Evolutionary conservation across 805 yeast species (phyloP).

Genomic region (Candida maltosa): DNA sequence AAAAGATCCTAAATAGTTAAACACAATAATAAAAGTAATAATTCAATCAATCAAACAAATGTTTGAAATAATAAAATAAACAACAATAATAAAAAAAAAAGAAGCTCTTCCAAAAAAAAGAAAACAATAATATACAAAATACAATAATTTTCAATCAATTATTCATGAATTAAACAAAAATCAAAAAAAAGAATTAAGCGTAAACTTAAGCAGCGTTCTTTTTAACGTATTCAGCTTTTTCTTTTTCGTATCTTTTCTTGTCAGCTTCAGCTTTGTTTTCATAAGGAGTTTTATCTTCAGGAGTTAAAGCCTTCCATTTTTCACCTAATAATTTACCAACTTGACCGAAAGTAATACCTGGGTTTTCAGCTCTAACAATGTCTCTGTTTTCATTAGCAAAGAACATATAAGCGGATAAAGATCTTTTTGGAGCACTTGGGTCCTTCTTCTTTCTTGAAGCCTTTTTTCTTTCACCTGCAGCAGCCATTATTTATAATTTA

Average conservation of each 20-base stretch:
- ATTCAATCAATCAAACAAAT: too few relatives aligned
- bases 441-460: slow-evolving; percentile 55
- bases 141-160: not conserved
- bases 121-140: not conserved
- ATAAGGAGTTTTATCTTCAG: slow-evolving; percentile 84
- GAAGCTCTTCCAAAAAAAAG: not conserved
- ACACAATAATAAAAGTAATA: too few relatives aligned
- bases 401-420: slow-evolving; percentile 97
- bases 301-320: slow-evolving; percentile 87
- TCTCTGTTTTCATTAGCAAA: slow-evolving; percentile 98
- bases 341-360: slow-evolving; percentile 93
- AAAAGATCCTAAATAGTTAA: too few relatives aligned
- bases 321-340: slow-evolving; percentile 95
- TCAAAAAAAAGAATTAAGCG: not conserved
- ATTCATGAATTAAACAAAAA: not conserved
- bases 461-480: slow-evolving; percentile 38
- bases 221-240: slow-evolving; percentile 80
- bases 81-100: not conserved
- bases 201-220: slow-evolving; percentile 13
- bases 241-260: slow-evolving; percentile 96
- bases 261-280: slow-evolving; percentile 92
- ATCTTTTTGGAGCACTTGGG: slow-evolving; percentile 99
- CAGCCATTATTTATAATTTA: slow-evolving; percentile 7
- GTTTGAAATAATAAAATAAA: not conserved
- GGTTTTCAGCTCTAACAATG: slow-evolving; percentile 91